Percentiles rank a stretch among this genome's conserved stretches.
Conservation (phyloP, 495 filamentous ascomycete genomes). For the Letharia columbiana region DNA sequence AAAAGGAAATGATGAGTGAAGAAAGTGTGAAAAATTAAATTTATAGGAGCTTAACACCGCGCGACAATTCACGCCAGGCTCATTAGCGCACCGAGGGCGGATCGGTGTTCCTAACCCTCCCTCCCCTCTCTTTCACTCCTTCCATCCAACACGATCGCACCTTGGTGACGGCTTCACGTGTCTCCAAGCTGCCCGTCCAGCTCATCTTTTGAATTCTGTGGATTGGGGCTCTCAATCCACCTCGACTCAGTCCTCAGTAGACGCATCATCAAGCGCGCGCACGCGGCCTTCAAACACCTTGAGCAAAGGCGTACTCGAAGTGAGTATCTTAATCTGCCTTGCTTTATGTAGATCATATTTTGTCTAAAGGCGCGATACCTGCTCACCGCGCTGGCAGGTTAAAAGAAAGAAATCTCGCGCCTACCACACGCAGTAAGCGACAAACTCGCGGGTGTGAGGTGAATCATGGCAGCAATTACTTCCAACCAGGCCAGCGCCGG, state of each 20-base stretch:
- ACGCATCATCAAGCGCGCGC: conserved; percentile 13
- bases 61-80: conserved; percentile 16
- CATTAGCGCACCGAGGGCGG: conserved; percentile 17
- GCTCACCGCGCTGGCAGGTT: conserved; percentile 11
- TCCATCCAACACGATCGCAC: conserved; percentile 4
- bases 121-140: background rate
- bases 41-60: conserved; percentile 11
- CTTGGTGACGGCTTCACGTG: background rate
- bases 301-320: background rate
- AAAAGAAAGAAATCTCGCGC: conserved; percentile 1
- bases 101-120: conserved; percentile 11
- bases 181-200: background rate
- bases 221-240: background rate
- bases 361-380: background rate
- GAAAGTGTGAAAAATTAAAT: background rate
- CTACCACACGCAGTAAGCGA: conserved; percentile 18
- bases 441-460: conserved; percentile 15
- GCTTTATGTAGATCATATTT: background rate
- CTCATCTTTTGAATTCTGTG: background rate
- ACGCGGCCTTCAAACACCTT: background rate
- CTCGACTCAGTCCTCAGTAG: conserved; percentile 7
- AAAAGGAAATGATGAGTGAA: background rate
- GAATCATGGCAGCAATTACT: conserved; percentile 39
- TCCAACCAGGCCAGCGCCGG: conserved; percentile 33
- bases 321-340: background rate